Conservation (phyloP, 1,284 basidiomycete genomes). For the Heimioporus retisporus region DNA sequence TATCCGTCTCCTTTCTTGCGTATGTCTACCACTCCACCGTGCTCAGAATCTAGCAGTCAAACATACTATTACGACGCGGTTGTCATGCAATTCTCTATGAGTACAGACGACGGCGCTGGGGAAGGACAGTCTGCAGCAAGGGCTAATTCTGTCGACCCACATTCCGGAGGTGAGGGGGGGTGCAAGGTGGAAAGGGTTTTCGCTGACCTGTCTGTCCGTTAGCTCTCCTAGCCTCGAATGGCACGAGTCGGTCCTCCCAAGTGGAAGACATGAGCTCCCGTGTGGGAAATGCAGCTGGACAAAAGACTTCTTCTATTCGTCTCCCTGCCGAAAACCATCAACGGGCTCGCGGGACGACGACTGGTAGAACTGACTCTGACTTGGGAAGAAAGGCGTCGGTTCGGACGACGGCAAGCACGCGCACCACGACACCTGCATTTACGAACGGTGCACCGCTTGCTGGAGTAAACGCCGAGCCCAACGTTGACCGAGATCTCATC, state of each 20-base stretch:
- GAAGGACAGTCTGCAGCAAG: background rate
- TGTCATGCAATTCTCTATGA: slow-evolving; percentile 24
- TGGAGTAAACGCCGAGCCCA: slow-evolving; percentile 32
- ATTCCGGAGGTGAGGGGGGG: slow-evolving; percentile 7
- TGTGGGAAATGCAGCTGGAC: background rate
- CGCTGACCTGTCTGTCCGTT: too few species aligned
- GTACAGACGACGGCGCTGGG: background rate
- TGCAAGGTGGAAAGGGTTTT: too few species aligned
- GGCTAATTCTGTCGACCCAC: background rate
- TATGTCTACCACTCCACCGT: slow-evolving; percentile 29
- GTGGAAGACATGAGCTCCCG: background rate
- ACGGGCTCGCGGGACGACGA: background rate
- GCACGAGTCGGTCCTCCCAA: too few species aligned
- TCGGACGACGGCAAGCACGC: slow-evolving; percentile 33
- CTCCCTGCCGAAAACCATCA: slow-evolving; percentile 29
- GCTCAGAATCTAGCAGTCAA: slow-evolving; percentile 32
- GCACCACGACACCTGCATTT: slow-evolving; percentile 34
- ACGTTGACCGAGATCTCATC: slow-evolving; percentile 32
- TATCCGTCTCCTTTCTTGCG: slow-evolving; percentile 5
- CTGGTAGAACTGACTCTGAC: background rate
- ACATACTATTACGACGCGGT: slow-evolving; percentile 41
- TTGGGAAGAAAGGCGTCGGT: slow-evolving; percentile 32
- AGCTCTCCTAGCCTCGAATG: too few species aligned
- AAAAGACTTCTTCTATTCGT: slow-evolving; percentile 28
- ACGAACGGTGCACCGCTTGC: slow-evolving; percentile 34